Base-by-base conservation (phyloP, 2,329 filamentous ascomycete genomes). In the Keithomyces neogunnii region DNA sequence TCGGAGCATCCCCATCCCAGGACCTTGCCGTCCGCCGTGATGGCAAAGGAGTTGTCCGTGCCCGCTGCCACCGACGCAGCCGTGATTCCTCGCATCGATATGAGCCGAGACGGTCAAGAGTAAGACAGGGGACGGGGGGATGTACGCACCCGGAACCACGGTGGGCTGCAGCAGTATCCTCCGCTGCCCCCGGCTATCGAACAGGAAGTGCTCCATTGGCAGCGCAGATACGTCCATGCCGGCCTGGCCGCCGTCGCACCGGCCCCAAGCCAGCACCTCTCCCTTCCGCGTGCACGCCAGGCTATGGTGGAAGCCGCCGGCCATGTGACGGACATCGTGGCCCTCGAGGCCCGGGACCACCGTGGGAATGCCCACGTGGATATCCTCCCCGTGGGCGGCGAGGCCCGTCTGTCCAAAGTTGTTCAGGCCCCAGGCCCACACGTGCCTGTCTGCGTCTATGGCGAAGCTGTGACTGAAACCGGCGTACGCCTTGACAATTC, bases 1-100 rank as follows among this genome's bases (percentile, higher is more conserved):
- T 78, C 78, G 8, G 78, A 84, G 69, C 89, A 89, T 3, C 86
- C 86, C 85, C 85, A 89, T 3, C 78, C 78, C 66, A 81, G 88
- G 10, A 83, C 82, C 58, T 79, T 78, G 52, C 86, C 86, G 45
- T 84, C 74, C 49, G 72, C 73, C 55, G 79, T 80, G 59, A 89
- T 74, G 36, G 79, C 82, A 51, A 89, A 77, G 54, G 75, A 82
- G 65, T 86, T 84, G 58, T 89, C 85, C 2, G 78, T 78, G 31
- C 80, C 83, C 45, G 81, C 80, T 11, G 79, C 72, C 40, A 81
- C 78, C n/a, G 57, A 58, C 1, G 47, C 51, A 7, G 52, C 55
- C 47, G 52, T 50, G 11, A 54, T 47, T 35, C 32, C 57, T 55
- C 48, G 28, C 30, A 29, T 4, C 28, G 5, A 19, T 35, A 33